Conservation (phyloP, 208 protist species). For the Leishmania major region DNA sequence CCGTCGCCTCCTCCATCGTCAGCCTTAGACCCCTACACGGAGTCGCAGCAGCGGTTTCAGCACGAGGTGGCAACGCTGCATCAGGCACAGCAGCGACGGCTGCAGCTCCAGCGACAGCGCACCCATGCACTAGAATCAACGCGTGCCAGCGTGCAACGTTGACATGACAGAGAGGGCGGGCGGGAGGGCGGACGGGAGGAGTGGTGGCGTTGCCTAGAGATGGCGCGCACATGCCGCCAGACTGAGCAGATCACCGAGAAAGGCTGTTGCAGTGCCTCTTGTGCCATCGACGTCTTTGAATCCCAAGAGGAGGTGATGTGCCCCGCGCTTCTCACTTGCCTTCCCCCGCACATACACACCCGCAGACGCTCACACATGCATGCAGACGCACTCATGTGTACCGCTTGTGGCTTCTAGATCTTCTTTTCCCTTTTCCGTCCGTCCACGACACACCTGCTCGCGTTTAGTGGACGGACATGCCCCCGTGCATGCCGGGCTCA, state of each 20-base stretch:
- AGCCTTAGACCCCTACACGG: not conserved
- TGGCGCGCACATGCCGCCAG: not conserved
- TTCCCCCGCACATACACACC: not conserved
- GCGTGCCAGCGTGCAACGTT: not conserved
- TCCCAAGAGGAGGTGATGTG: not conserved
- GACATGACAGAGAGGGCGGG: not conserved
- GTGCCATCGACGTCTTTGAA: too few relatives aligned
- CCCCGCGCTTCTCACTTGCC: not conserved
- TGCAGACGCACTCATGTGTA: too few relatives aligned
- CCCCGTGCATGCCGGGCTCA: too few relatives aligned
- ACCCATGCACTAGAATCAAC: not conserved
- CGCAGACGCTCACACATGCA: too few relatives aligned
- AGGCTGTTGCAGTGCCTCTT: too few relatives aligned
- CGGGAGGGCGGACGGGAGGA: not conserved
- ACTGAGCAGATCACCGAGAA: too few relatives aligned
- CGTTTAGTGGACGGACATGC: too few relatives aligned
- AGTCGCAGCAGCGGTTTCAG: not conserved
- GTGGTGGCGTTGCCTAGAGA: not conserved
- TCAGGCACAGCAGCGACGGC: slow-evolving; percentile 3
- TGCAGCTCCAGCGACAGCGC: not conserved
- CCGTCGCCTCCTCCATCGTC: not conserved
- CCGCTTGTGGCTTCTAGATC: too few relatives aligned
- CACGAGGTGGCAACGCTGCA: not conserved
- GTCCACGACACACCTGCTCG: too few relatives aligned
- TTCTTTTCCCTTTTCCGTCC: too few relatives aligned